Evolutionary conservation across 805 yeast genomes (phyloP).

Genomic region (Metschnikowia dekortorum): DNA sequence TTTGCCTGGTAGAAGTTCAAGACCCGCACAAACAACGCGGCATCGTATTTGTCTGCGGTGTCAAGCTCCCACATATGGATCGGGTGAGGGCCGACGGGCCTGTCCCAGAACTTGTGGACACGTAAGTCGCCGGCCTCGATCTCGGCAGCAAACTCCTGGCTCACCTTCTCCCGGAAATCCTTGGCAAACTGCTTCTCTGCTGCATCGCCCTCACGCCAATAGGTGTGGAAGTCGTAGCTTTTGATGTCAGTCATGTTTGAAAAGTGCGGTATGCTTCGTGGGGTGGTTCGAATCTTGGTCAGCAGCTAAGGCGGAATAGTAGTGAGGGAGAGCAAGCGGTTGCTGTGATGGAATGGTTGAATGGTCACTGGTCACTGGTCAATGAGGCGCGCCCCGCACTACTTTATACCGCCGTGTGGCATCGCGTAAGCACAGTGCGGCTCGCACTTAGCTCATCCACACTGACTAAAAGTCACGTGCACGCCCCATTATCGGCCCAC

Average conservation of each 20-base stretch:
- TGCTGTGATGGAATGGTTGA: no score
- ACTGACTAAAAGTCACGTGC: not conserved
- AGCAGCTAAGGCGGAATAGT: not conserved
- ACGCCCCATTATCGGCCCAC: not conserved
- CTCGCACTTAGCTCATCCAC: not conserved
- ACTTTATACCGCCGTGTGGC: not conserved
- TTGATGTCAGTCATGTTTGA: constrained; percentile 2
- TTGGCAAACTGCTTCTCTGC: constrained; percentile 32
- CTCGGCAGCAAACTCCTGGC: constrained; percentile 39
- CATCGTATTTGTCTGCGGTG: constrained; percentile 26
- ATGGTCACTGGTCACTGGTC: no score
- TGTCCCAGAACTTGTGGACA: constrained; percentile 43
- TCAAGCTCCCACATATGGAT: constrained; percentile 56
- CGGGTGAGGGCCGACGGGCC: constrained; percentile 57
- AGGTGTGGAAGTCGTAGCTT: constrained; percentile 52
- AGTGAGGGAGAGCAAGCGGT: no score
- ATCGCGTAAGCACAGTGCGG: not conserved
- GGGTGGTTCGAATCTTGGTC: not conserved
- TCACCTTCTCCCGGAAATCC: constrained; percentile 37
- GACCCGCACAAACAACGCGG: constrained; percentile 40
- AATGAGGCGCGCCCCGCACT: no score
- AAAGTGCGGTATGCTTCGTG: not conserved
- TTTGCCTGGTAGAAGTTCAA: constrained; percentile 50
- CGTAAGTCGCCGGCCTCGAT: constrained; percentile 38
- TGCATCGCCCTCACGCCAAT: constrained; percentile 37